Conservation (phyloP, 768 basidiomycete species). For the Leccinellum luteum region DNA sequence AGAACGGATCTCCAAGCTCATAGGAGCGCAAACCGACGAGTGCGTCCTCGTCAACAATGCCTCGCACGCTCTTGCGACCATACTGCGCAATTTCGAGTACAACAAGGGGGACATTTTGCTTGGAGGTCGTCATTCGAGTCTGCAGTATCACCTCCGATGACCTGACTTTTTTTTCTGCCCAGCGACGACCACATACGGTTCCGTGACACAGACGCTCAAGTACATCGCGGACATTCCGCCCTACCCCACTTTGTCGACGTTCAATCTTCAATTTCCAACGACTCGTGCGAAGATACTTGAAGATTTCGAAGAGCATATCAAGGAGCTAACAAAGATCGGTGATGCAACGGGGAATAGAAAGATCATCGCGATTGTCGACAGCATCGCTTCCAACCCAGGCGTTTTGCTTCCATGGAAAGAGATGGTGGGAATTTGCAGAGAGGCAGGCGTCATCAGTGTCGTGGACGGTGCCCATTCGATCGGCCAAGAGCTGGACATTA, state of each 20-base stretch:
- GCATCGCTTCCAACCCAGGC: constrained; percentile 62
- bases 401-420: constrained; percentile 67
- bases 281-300: constrained; percentile 54
- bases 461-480: constrained; percentile 81
- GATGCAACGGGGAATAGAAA: constrained; percentile 35
- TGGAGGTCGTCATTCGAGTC: constrained; percentile 27
- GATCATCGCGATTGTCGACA: constrained; percentile 69
- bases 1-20: constrained; percentile 43
- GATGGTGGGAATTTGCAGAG: constrained; percentile 60
- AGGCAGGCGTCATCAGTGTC: constrained; percentile 60
- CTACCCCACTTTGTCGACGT: constrained; percentile 46
- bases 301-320: constrained; percentile 41
- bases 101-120: constrained; percentile 62
- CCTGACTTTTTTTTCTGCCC: not conserved
- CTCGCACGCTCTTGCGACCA: constrained; percentile 50
- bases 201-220: constrained; percentile 49
- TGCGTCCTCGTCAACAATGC: constrained; percentile 44
- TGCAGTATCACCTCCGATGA: not conserved
- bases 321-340: constrained; percentile 24
- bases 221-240: constrained; percentile 56
- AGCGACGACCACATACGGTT: constrained; percentile 59
- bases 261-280: constrained; percentile 54
- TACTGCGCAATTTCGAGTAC: constrained; percentile 58
- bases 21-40: constrained; percentile 56
- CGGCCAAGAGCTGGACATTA: constrained; percentile 64